Evolutionary conservation across 1,139 yeast genomes (phyloP).

Genomic region (Protomyces arabidopsidicola): DNA sequence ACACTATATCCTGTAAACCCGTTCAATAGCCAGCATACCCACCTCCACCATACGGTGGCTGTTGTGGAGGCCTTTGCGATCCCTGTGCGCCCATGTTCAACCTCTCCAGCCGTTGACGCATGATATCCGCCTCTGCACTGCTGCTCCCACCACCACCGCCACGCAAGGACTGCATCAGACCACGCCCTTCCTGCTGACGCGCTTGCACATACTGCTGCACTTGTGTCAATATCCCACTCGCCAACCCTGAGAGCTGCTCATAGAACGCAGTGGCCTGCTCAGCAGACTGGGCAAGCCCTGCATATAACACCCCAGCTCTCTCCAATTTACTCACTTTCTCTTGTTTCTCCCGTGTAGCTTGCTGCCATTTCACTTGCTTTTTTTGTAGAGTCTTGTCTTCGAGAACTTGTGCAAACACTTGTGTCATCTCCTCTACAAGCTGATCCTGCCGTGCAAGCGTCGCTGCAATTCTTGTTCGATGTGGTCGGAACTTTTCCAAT

Average conservation of each 20-base stretch:
- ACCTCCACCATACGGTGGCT: background rate
- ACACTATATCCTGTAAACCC: slow-evolving; percentile 3
- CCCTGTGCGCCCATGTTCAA: slow-evolving; percentile 3
- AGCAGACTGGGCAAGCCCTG: slow-evolving; percentile 54
- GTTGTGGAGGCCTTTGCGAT: slow-evolving; percentile 3
- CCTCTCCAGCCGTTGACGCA: slow-evolving; percentile 8
- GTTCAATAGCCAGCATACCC: background rate
- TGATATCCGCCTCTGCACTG: background rate
- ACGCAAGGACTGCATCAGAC: background rate
- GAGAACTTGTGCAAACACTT: slow-evolving; percentile 54
- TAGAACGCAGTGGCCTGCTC: slow-evolving; percentile 63
- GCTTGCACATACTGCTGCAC: slow-evolving; percentile 5
- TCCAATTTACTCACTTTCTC: slow-evolving; percentile 49
- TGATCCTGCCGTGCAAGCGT: slow-evolving; percentile 61
- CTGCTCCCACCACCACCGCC: background rate
- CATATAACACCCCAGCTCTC: slow-evolving; percentile 52
- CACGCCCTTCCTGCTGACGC: slow-evolving; percentile 17
- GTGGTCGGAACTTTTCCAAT: slow-evolving; percentile 69
- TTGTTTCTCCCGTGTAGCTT: slow-evolving; percentile 43
- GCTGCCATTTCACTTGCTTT: slow-evolving; percentile 41
- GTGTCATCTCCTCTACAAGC: slow-evolving; percentile 54
- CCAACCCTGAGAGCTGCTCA: slow-evolving; percentile 43
- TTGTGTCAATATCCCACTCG: background rate
- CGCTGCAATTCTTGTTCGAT: slow-evolving; percentile 61
- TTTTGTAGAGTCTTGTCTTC: slow-evolving; percentile 44